Evolutionary conservation across 164 flowering plant genomes (phyloP).

Genomic region (Buxus sempervirens): DNA sequence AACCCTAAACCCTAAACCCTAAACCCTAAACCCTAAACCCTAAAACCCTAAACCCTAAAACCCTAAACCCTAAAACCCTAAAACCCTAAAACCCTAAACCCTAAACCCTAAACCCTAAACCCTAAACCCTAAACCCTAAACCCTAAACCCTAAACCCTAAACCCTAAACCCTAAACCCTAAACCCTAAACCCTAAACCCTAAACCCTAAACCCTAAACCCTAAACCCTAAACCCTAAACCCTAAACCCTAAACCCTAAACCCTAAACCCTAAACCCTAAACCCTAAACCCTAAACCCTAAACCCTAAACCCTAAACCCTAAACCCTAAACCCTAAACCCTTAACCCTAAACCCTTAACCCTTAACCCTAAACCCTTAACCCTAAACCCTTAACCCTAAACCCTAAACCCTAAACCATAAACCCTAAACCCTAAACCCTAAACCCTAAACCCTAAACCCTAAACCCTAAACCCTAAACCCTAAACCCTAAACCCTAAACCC

Average conservation of each 20-base stretch:
- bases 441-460: slow-evolving; percentile 12
- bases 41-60: too few relatives aligned
- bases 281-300: slow-evolving; percentile 16
- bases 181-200: slow-evolving; percentile 17
- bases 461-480: slow-evolving; percentile 22
- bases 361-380: too few relatives aligned
- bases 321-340: too few relatives aligned
- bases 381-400: too few relatives aligned
- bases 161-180: slow-evolving; percentile 3
- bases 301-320: slow-evolving; percentile 13
- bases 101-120: neutral
- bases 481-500: slow-evolving; percentile 25
- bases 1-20: neutral
- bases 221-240: slow-evolving; percentile 11
- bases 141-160: neutral
- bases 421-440: slow-evolving; percentile 17
- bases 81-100: too few relatives aligned
- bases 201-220: slow-evolving; percentile 19
- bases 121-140: neutral
- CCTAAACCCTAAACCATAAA: too few relatives aligned
- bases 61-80: too few relatives aligned
- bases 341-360: too few relatives aligned
- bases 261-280: slow-evolving; percentile 13
- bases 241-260: slow-evolving; percentile 11
- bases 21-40: too few relatives aligned